A percentile compares a stretch with the other conserved stretches of the same genome.
Evolutionary conservation across 345 rosid genomes (phyloP).

Genomic region (Lumnitzera racemosa): DNA sequence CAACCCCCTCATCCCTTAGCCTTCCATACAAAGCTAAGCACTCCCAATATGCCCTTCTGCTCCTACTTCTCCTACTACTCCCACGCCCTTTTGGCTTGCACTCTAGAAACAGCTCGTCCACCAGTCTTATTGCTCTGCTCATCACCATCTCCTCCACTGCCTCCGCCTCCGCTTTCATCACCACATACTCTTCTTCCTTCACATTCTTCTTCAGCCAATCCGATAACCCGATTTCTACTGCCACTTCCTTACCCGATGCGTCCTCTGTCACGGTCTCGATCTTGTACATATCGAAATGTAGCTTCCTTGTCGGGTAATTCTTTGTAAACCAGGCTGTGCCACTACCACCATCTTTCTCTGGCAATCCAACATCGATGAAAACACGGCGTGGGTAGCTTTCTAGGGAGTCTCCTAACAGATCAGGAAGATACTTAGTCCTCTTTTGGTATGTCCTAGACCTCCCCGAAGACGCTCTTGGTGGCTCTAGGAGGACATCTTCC

Average conservation of each 20-base stretch:
- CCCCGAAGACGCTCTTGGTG: constrained; percentile 61
- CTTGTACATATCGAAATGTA: constrained; percentile 62
- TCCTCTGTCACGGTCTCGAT: constrained; percentile 39
- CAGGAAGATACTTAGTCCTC: constrained; percentile 47
- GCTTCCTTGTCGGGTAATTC: constrained; percentile 63
- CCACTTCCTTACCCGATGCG: constrained; percentile 7
- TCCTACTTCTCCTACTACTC: constrained; percentile 21
- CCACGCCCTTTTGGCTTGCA: constrained; percentile 52
- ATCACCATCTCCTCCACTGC: constrained; percentile 66
- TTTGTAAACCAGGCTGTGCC: constrained; percentile 53
- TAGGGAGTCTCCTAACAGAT: constrained; percentile 50
- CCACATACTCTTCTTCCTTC: constrained; percentile 61
- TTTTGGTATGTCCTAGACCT: constrained; percentile 50
- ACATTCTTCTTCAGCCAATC: constrained; percentile 64
- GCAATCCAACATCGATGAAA: constrained; percentile 55
- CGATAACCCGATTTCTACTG: constrained; percentile 35
- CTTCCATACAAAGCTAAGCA: constrained; percentile 76
- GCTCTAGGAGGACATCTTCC: constrained; percentile 75
- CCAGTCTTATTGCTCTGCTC: constrained; percentile 44
- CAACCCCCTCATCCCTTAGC: constrained; percentile 73
- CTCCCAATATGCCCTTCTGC: constrained; percentile 67
- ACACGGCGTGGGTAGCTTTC: constrained; percentile 55
- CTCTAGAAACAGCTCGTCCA: constrained; percentile 84
- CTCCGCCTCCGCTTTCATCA: constrained; percentile 81
- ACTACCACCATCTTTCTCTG: constrained; percentile 35